Evolutionary conservation across 345 rosid genomes (phyloP).

Genomic region (Microcos paniculata): DNA sequence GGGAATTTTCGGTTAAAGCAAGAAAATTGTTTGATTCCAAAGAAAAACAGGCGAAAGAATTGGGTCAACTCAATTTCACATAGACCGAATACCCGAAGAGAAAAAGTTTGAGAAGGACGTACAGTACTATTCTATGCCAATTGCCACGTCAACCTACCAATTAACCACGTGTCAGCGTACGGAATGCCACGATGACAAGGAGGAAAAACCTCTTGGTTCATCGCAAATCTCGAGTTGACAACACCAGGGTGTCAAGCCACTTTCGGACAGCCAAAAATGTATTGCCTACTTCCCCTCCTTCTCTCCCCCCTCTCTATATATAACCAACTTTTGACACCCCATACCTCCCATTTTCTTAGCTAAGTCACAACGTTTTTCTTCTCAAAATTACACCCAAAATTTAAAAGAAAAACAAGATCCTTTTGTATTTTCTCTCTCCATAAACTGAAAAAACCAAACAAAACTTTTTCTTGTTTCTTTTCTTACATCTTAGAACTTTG

Average conservation of each 20-base stretch:
- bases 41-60: not conserved
- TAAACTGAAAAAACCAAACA: not conserved
- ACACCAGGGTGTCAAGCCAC: slow-evolving; percentile 16
- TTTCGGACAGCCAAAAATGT: slow-evolving; percentile 20
- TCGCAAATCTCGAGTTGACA: slow-evolving; percentile 32
- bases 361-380: slow-evolving; percentile 10
- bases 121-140: no score
- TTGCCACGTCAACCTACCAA: not conserved
- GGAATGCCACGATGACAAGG: slow-evolving; percentile 2
- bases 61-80: slow-evolving; percentile 23
- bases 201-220: slow-evolving; percentile 2
- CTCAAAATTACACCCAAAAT: not conserved
- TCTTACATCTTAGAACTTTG: not conserved
- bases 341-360: slow-evolving; percentile 35
- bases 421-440: not conserved
- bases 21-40: not conserved
- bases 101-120: not conserved
- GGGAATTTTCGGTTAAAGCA: slow-evolving; percentile 1
- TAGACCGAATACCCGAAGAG: not conserved
- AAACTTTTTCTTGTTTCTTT: not conserved
- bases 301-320: slow-evolving; percentile 13
- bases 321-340: slow-evolving; percentile 42
- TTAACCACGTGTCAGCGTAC: slow-evolving; percentile 3
- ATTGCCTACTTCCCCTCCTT: not conserved
- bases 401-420: not conserved